A percentile compares a stretch with the other conserved stretches of the same genome.
phyloP scores from a whole-genome alignment of 1,139 yeast genomes.

The Blastobotrys elegans region DNA sequence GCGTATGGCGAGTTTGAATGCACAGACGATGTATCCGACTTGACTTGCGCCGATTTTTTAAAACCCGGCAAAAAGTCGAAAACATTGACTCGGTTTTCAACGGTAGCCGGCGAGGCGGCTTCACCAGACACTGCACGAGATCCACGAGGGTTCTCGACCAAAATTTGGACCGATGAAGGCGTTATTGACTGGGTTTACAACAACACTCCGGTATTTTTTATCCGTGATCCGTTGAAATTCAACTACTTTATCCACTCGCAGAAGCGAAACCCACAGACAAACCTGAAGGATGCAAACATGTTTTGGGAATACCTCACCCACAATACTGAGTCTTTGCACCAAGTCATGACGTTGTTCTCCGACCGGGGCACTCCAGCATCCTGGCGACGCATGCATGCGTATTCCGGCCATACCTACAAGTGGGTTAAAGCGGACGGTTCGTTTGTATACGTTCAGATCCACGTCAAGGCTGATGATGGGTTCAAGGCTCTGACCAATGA shows the following conservation, averaged over 20 bases:
- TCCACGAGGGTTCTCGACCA: slow-evolving; percentile 79
- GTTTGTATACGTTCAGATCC: slow-evolving; percentile 61
- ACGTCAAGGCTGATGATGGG: slow-evolving; percentile 56
- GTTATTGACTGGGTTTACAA: slow-evolving; percentile 80
- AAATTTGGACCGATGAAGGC: slow-evolving; percentile 75
- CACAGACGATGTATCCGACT: slow-evolving; percentile 73
- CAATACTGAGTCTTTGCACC: slow-evolving; percentile 60
- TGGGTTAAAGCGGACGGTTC: slow-evolving; percentile 59
- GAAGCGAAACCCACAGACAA: slow-evolving; percentile 76
- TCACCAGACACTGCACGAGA: slow-evolving; percentile 82
- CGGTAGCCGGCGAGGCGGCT: slow-evolving; percentile 83
- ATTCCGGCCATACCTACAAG: slow-evolving; percentile 71
- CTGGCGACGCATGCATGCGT: slow-evolving; percentile 62
- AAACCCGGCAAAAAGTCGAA: slow-evolving; percentile 71
- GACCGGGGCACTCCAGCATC: slow-evolving; percentile 69
- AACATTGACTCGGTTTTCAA: slow-evolving; percentile 69
- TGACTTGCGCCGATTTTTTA: slow-evolving; percentile 64
- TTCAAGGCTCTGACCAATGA: slow-evolving; percentile 49
- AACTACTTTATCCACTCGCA: slow-evolving; percentile 83
- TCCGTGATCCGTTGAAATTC: slow-evolving; percentile 79
- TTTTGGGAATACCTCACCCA: slow-evolving; percentile 63
- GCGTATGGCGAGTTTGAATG: slow-evolving; percentile 75
- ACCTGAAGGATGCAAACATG: slow-evolving; percentile 62
- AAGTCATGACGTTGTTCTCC: slow-evolving; percentile 54
- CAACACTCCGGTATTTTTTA: slow-evolving; percentile 80